These are phyloP conservation scores for Micractinium conductrix DNA, from an alignment of 139 green algal species.

Conservation along the genomic window DNA sequence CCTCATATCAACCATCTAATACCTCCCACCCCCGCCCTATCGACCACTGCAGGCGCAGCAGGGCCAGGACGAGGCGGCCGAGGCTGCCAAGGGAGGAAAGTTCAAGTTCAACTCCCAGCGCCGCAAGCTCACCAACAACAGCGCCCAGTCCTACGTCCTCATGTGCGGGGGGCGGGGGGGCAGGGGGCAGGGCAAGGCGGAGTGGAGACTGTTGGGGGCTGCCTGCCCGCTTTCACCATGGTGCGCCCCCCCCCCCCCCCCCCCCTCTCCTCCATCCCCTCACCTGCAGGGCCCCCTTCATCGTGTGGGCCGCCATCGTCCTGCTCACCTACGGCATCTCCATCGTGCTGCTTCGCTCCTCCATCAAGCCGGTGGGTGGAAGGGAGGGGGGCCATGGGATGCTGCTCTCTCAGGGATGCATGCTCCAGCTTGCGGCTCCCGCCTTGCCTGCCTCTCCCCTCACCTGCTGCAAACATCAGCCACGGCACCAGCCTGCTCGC, in stretches of 20 bases:
- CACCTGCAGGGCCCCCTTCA: not conserved
- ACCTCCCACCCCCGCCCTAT: not conserved
- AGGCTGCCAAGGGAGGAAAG: not conserved
- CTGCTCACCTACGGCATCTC: not conserved
- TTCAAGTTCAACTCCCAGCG: not conserved
- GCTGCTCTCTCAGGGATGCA: too few species aligned
- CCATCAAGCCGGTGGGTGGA: not conserved
- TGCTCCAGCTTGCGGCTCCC: too few species aligned
- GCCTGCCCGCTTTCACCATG: too few species aligned
- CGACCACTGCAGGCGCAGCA: not conserved
- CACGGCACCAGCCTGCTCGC: too few species aligned
- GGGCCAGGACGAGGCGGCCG: not conserved
- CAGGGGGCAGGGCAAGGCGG: too few species aligned
- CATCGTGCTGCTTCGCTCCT: not conserved
- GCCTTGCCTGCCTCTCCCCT: not conserved
- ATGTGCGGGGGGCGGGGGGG: not conserved
- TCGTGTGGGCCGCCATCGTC: not conserved
- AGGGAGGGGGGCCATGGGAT: not conserved
- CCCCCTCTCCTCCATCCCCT: not conserved
- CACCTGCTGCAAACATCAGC: not conserved
- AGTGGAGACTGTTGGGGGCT: too few species aligned
- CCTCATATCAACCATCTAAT: not conserved
- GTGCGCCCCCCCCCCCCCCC: not conserved
- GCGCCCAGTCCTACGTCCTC: not conserved
- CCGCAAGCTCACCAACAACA: not conserved